Percentiles rank a stretch among this genome's conserved stretches.
Evolutionary conservation across 768 basidiomycete species (phyloP).

Genomic region (Boletus pseudopeckii): DNA sequence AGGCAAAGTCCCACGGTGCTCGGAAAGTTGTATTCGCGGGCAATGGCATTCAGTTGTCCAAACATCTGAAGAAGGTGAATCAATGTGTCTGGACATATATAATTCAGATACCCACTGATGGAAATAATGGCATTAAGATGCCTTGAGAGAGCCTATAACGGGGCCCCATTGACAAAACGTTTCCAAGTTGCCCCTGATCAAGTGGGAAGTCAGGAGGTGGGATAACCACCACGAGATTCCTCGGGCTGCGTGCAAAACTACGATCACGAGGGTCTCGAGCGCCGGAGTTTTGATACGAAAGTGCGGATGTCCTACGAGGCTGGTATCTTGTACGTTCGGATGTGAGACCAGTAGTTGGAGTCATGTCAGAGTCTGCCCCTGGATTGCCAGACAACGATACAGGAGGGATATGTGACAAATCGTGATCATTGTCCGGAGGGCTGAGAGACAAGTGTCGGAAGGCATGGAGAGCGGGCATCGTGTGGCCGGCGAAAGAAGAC

Average conservation of each 20-base stretch:
- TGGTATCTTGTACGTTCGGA: conserved; percentile 24
- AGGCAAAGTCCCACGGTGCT: conserved; percentile 73
- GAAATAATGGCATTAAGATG: conserved; percentile 69
- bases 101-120: conserved; percentile 47
- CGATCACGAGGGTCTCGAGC: conserved; percentile 45
- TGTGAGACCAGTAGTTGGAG: background rate
- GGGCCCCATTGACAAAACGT: conserved; percentile 57
- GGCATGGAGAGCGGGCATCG: conserved; percentile 30
- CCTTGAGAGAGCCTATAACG: conserved; percentile 62
- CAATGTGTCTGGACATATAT: background rate
- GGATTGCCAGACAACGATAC: background rate
- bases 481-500: conserved; percentile 40
- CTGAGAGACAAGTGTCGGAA: conserved; percentile 30
- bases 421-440: conserved; percentile 40
- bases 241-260: conserved; percentile 35
- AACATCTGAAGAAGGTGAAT: conserved; percentile 51
- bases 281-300: conserved; percentile 52
- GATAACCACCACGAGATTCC: conserved; percentile 62
- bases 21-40: conserved; percentile 78
- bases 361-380: conserved; percentile 15
- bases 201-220: conserved; percentile 59
- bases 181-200: conserved; percentile 57
- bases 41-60: conserved; percentile 73
- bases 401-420: background rate
- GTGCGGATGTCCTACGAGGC: conserved; percentile 45